Evolutionary conservation across 176 grass and related monocot genomes (phyloP).

Genomic region (Avena insularis): DNA sequence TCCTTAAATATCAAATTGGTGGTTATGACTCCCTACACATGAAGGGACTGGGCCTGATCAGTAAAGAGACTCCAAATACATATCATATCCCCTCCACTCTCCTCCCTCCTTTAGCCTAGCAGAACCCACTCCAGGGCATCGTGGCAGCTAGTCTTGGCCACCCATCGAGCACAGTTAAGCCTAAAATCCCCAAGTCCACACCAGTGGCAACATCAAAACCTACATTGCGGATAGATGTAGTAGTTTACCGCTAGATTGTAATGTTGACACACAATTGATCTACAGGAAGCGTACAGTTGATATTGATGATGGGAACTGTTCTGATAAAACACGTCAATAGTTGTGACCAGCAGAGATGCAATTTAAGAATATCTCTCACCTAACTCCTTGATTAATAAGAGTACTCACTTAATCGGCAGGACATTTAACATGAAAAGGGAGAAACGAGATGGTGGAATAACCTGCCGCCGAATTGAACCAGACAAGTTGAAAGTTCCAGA

Average conservation of each 20-base stretch:
- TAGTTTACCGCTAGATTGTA: constrained; percentile 1
- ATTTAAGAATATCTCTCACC: background rate
- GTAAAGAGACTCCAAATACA: background rate
- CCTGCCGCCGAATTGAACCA: constrained; percentile 97
- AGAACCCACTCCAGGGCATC: background rate
- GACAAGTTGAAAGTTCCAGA: constrained; percentile 92
- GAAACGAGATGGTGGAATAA: constrained; percentile 29
- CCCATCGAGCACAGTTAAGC: background rate
- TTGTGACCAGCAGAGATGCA: background rate
- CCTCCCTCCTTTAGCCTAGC: background rate
- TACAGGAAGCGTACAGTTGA: background rate
- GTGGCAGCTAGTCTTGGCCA: background rate
- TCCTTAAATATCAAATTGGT: background rate
- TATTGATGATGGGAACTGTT: background rate
- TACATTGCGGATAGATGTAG: background rate
- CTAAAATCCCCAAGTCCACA: constrained; percentile 3
- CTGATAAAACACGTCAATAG: background rate
- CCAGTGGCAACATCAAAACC: background rate
- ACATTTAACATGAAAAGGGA: constrained; percentile 31
- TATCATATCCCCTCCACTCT: background rate
- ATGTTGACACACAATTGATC: background rate
- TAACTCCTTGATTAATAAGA: background rate
- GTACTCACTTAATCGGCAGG: background rate
- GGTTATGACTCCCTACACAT: background rate
- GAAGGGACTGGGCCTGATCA: background rate